Conservation (phyloP, 208 protist genomes). For the Leishmania mexicana region DNA sequence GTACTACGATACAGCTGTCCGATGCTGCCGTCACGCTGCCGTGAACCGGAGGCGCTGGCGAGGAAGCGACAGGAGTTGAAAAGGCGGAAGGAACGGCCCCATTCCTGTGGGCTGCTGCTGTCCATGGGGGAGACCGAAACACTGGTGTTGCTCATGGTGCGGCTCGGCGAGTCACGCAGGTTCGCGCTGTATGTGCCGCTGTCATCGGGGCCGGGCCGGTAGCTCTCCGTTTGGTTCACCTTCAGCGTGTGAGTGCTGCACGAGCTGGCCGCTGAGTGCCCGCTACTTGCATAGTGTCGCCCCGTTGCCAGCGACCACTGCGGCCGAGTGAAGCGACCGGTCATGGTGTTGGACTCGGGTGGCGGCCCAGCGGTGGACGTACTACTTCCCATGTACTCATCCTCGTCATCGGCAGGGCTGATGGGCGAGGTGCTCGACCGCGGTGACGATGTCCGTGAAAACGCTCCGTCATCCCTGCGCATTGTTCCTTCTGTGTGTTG, state of each 20-base stretch:
- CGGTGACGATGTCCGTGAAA: constrained; percentile 16
- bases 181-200: constrained; percentile 30
- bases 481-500: neutral
- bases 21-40: constrained; percentile 34
- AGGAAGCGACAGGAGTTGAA: constrained; percentile 61
- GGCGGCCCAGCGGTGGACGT: constrained; percentile 83
- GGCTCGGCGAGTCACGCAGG: constrained; percentile 35
- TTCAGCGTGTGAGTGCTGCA: constrained; percentile 32
- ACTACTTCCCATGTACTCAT: constrained; percentile 69
- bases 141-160: constrained; percentile 64
- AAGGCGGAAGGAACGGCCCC: constrained; percentile 78
- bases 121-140: constrained; percentile 59
- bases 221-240: constrained; percentile 45
- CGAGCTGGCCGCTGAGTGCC: constrained; percentile 23
- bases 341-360: constrained; percentile 53
- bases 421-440: constrained; percentile 24
- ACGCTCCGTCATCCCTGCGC: constrained; percentile 12
- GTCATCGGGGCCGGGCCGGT: constrained; percentile 23
- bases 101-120: constrained; percentile 59
- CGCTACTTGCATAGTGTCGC: constrained; percentile 20
- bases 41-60: constrained; percentile 23
- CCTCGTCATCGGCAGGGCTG: constrained; percentile 40
- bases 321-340: constrained; percentile 51
- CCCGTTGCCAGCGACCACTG: constrained; percentile 42
- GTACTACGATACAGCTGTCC: constrained; percentile 38